Evolutionary conservation across 2,329 filamentous ascomycete genomes (phyloP).

Genomic region (Amesomyces nigricolor): DNA sequence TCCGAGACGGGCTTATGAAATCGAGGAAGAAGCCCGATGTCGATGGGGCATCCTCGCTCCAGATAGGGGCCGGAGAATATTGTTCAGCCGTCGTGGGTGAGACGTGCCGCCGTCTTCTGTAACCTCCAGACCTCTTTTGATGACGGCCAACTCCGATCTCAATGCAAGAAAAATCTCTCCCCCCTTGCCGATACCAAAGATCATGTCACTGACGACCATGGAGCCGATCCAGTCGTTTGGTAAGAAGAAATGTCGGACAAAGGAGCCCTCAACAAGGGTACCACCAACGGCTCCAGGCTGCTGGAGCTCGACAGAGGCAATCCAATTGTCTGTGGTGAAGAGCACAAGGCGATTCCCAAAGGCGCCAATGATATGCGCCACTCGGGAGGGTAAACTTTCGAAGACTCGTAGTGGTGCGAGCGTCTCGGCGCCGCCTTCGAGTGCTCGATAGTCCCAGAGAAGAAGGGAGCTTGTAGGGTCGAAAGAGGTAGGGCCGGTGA

Average conservation of each 20-base stretch:
- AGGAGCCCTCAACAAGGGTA: not conserved
- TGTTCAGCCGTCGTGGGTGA: conserved; percentile 12
- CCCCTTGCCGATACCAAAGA: conserved; percentile 8
- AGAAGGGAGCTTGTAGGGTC: not conserved
- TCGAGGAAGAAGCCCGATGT: not conserved
- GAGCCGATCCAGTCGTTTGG: conserved; percentile 23
- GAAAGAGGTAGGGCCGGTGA: too few species aligned
- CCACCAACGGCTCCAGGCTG: not conserved
- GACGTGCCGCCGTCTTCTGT: conserved; percentile 17
- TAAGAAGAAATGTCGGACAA: conserved; percentile 25
- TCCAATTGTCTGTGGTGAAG: conserved; percentile 53
- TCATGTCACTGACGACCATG: not conserved
- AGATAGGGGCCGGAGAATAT: not conserved
- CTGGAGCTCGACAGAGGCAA: conserved; percentile 13
- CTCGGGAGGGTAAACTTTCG: not conserved
- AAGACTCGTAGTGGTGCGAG: not conserved
- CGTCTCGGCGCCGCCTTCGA: not conserved
- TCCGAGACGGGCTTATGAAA: not conserved
- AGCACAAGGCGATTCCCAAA: conserved; percentile 42
- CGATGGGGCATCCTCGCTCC: not conserved
- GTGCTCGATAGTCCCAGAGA: not conserved
- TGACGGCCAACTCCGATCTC: conserved; percentile 19
- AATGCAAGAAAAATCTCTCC: conserved; percentile 21
- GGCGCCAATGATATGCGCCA: not conserved
- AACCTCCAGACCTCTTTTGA: conserved; percentile 21